Evolutionary conservation across 2,329 filamentous ascomycete species (phyloP), one percentile per base, ranked within the genome.

Genomic region (Seiridium cupressi): DNA sequence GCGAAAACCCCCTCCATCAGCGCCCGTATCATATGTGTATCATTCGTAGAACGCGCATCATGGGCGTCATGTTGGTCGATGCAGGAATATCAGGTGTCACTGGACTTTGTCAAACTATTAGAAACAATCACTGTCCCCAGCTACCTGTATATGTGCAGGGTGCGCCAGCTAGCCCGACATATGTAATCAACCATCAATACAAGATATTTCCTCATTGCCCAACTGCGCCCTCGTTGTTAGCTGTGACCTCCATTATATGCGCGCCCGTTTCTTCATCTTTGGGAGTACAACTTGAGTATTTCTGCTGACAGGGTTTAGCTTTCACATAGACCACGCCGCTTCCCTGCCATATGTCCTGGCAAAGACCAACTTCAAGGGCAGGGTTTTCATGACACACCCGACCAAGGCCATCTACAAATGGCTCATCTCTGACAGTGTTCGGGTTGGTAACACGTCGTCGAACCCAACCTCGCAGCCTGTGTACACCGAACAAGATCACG

Each of bases 401-500:
- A 99, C 95, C 51, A 98, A 99, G 76, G 95, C 95, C 68, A 99
- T 99, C 73, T 99, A 99, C 84, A 98, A 98, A 78, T 98, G 95
- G 94, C 87, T 98, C 56, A 97, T 98, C 64, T 93, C 97, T 75
- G 95, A 99, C 76, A 96, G 93, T 66, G 92, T 99, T 49, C 89
- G 95, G 61, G 93, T 99, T 36, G 90, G 89, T 72, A 90, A 88
- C 70, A 88, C 84, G 4, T 87, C 85, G 2, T 86, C 85, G 8
- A 85, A 86, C 65, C 78, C 81, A 58, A 82, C 81, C 0, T 82
- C 91, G 69, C 84, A 95, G 81, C 82, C 92, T 71, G 87, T 98
- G 51, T 99, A 97, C 74, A 97, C 92, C 1, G 95, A 99, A 76
- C 89, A 94, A 68, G 95, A 99, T 72, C 93, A 98, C 75, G 83